Evolutionary conservation across 441 rosid genomes (phyloP).

Genomic region (Flueggea neowawraea): DNA sequence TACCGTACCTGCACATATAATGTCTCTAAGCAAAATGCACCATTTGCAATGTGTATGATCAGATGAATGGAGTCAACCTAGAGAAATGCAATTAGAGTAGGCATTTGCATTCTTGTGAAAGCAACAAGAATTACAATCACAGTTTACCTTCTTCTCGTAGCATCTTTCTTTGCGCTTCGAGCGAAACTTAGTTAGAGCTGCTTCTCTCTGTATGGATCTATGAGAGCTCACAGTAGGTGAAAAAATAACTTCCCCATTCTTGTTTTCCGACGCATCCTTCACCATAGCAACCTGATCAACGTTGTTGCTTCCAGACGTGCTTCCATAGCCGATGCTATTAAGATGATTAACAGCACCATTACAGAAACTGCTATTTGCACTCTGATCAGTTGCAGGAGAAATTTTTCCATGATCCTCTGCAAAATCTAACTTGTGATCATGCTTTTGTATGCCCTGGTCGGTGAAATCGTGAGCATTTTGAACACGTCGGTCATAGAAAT

Average conservation of each 20-base stretch:
- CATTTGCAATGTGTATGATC: not conserved
- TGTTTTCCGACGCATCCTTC: constrained; percentile 46
- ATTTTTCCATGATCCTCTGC: constrained; percentile 51
- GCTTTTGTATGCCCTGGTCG: constrained; percentile 24
- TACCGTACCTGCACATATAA: constrained; percentile 64
- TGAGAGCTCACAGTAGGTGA: constrained; percentile 31
- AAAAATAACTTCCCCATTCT: constrained; percentile 37
- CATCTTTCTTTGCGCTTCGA: constrained; percentile 95
- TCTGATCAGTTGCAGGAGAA: constrained; percentile 55
- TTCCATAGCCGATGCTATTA: constrained; percentile 44
- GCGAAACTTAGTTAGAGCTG: constrained; percentile 78
- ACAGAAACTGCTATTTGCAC: constrained; percentile 60
- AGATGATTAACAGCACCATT: constrained; percentile 40
- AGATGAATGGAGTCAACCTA: not conserved
- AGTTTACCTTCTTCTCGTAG: constrained; percentile 77
- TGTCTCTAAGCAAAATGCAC: not conserved
- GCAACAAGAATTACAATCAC: not conserved
- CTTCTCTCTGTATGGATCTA: constrained; percentile 69
- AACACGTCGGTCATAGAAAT: constrained; percentile 31
- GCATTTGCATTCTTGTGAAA: no score
- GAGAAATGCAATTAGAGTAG: no score
- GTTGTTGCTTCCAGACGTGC: constrained; percentile 51
- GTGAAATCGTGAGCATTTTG: constrained; percentile 38
- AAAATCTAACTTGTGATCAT: constrained; percentile 28
- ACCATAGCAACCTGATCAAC: constrained; percentile 33